Evolutionary conservation across 106 monocot genomes (phyloP), one percentile per base, ranked within the genome.

Genomic region (Xerophyta viscosa): DNA sequence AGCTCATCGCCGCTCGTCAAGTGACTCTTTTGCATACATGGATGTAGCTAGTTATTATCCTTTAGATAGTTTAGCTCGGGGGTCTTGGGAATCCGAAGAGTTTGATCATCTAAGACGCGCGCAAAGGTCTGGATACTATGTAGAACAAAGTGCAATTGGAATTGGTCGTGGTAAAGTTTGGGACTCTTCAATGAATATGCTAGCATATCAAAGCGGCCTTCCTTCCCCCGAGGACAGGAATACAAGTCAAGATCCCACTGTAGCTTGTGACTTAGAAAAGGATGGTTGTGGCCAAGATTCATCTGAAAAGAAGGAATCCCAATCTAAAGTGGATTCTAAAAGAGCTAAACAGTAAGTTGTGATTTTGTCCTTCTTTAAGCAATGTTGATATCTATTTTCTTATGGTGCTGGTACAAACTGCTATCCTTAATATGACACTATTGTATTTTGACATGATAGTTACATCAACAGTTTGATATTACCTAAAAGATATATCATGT

Each of bases 11-110:
- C 74, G 96, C 28, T 98, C 89, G 11, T 79, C 89, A 28, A 98
- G 96, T 43, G 96, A 98, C 55, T 98, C 96, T 1, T 98, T 86
- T 57, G 74, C 96, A 27, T 74, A 71, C 52, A 57, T 73, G 58
- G 84, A 96, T 63, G 70, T 48, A 18, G 59, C 69, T 6, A 60
- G 20, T 25, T 21, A 46, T 43, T 67, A 41, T 60, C 50, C 66
- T 31, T 22, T 73, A 50, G 88, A 62, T 59, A 60, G 19, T 31
- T 20, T 54, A 42, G 60, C 37, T 25, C 73, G 58, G 42, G 77
- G 56, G 56, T 76, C 39, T 7, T 51, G 26, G 31, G 64, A 60
- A 27, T 23, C 46, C 4, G 46, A 57, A 30, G 77, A 77, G 22
- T 50, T 57, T 56, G 64, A 82, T 56, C 44, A 36, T 5, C 24